Evolutionary conservation across 306 rosid species (phyloP).

Genomic region (Cucumis melo): DNA sequence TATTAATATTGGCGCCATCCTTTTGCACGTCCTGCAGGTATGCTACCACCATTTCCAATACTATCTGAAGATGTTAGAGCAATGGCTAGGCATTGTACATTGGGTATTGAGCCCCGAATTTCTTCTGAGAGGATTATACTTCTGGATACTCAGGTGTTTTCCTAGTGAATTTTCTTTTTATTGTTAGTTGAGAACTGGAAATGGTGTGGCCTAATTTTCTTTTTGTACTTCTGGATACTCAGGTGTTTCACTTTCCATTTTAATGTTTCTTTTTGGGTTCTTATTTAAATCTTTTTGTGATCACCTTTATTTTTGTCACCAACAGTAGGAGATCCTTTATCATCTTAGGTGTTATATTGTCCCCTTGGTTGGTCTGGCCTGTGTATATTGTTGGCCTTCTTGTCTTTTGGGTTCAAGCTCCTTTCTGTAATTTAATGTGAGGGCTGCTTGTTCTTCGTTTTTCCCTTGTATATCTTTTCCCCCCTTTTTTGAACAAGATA

Average conservation of each 20-base stretch:
- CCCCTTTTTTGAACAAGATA: too few species aligned
- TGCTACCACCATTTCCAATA: constrained; percentile 60
- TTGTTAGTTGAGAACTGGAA: background rate
- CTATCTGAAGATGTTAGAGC: constrained; percentile 62
- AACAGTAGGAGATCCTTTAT: background rate
- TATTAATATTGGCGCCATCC: background rate
- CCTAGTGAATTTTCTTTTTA: background rate
- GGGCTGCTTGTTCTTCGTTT: too few species aligned
- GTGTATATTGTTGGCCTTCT: background rate
- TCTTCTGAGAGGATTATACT: constrained; percentile 76
- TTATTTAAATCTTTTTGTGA: background rate
- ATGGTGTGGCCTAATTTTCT: too few species aligned
- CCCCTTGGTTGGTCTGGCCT: background rate
- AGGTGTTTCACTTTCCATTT: background rate
- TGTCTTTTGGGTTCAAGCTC: background rate
- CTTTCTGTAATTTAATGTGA: too few species aligned
- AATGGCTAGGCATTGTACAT: constrained; percentile 74
- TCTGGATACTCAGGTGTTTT: constrained; percentile 70
- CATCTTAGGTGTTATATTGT: background rate
- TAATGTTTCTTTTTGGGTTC: background rate
- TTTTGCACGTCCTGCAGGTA: constrained; percentile 29
- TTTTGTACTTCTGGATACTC: too few species aligned
- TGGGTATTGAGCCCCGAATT: constrained; percentile 77
- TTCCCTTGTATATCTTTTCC: too few species aligned
- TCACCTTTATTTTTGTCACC: background rate